Base-by-base conservation (phyloP, 2,329 filamentous ascomycete genomes). In the Phoma herbarum region DNA sequence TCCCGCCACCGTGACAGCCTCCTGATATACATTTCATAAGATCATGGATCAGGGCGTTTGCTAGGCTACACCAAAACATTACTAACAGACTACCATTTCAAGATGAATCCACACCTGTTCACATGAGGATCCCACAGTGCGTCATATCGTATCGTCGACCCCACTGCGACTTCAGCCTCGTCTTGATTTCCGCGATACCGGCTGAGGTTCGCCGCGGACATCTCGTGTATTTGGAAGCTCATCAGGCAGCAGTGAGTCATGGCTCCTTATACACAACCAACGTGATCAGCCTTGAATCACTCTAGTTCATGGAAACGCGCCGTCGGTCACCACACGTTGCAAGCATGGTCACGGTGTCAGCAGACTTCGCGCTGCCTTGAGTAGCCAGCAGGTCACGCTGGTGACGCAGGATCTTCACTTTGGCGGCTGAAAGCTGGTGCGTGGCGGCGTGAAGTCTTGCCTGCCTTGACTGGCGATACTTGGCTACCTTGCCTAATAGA, bases 341-440 rank as follows among this genome's bases (percentile, higher is more conserved):
- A 52, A 46, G 42, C 46, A 52, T 25, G 41, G 48, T 69, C 72
- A 68, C 72, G 70, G 48, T 69, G 60, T 71, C 70, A 72, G 67
- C 68, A 69, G 70, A 69, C 64, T 66, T 59, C 56, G 59, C 52
- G 54, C 48, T 52, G 29, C 47, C 50, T 50, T 52, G 61, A 50
- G 52, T 62, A 58, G 59, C 60, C 54, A 46, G 50, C 52, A 59
- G n/a, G 63, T 67, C 63, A 73, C 62, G 66, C 42, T 64, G 65
- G 60, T 26, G 47, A 57, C 41, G 63, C 63, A 61, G 41, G 58
- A 63, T 62, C 62, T 64, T 49, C 52, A 53, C 18, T 18, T 42
- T 48, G 52, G 59, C 55, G 49, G 59, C 54, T 51, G 49, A 44
- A 48, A 37, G 47, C 42, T 60, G 57, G 35, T 11, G 43, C 14